These are phyloP conservation scores for Chlorella sp. DNA, from an alignment of 139 green algal species.

Conservation along the genomic window DNA sequence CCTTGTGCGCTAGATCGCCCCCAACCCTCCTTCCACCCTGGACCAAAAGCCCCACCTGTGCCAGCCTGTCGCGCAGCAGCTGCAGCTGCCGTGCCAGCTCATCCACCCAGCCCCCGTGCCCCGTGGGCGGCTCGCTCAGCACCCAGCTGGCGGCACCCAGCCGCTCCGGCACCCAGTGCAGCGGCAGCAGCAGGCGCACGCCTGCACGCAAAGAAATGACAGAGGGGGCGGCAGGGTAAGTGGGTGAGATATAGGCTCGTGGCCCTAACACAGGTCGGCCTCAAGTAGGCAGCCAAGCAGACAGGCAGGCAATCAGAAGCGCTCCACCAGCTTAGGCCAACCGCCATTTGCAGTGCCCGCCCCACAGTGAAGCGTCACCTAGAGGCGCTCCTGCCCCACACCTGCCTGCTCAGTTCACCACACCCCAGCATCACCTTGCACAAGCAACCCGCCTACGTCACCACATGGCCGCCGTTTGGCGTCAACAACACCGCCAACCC, in stretches of 20 bases:
- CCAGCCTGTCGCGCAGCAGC: slow-evolving; percentile 47
- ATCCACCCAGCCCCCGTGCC: slow-evolving; percentile 46
- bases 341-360: too few species aligned
- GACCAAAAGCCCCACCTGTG: slow-evolving; percentile 7
- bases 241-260: background rate
- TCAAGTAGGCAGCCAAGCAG: background rate
- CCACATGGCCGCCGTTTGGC: too few species aligned
- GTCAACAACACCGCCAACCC: too few species aligned
- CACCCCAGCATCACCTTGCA: background rate
- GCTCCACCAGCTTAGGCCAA: too few species aligned
- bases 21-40: too few species aligned
- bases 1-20: background rate
- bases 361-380: too few species aligned
- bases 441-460: too few species aligned
- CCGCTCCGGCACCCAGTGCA: slow-evolving; percentile 34
- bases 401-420: background rate
- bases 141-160: slow-evolving; percentile 42
- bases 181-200: slow-evolving; percentile 43
- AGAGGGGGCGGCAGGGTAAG: background rate
- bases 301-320: too few species aligned
- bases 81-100: slow-evolving; percentile 45
- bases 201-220: background rate
- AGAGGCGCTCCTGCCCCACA: background rate
- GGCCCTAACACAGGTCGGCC: too few species aligned
- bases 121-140: slow-evolving; percentile 36